Evolutionary conservation across 1,139 yeast genomes (phyloP).

Genomic region (Scheffersomyces titani): DNA sequence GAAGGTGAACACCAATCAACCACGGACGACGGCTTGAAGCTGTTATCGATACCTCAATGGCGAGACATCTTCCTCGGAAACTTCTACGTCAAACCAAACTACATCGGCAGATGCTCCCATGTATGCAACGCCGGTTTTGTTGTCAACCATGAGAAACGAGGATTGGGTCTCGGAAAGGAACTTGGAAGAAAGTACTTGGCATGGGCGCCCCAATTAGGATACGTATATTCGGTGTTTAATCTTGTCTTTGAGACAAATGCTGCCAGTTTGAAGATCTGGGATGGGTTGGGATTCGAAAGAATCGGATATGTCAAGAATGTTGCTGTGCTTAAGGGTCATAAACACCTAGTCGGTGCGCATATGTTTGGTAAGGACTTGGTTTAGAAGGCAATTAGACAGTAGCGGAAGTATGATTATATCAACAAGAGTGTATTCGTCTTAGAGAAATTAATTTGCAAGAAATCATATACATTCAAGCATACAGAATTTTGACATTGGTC

Average conservation of each 20-base stretch:
- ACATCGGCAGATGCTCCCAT: conserved; percentile 74
- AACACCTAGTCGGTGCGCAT: conserved; percentile 65
- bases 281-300: conserved; percentile 67
- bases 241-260: conserved; percentile 72
- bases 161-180: conserved; percentile 60
- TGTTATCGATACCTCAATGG: conserved; percentile 35
- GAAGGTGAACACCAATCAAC: conserved; percentile 32
- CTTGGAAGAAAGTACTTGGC: conserved; percentile 61
- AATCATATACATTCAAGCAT: no score
- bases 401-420: not conserved
- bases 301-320: conserved; percentile 70
- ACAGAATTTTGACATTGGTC: no score
- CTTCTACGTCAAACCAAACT: conserved; percentile 77
- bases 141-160: conserved; percentile 57
- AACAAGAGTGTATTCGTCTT: no score
- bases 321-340: conserved; percentile 62
- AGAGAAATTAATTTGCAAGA: no score
- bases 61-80: conserved; percentile 56
- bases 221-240: conserved; percentile 78
- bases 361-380: conserved; percentile 61
- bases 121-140: conserved; percentile 80
- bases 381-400: no score
- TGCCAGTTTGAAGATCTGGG: conserved; percentile 76
- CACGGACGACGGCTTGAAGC: conserved; percentile 11
- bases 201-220: conserved; percentile 74